phyloP scores from a whole-genome alignment of 2,329 filamentous ascomycete species.

The Tolypocladium pustulatum region DNA sequence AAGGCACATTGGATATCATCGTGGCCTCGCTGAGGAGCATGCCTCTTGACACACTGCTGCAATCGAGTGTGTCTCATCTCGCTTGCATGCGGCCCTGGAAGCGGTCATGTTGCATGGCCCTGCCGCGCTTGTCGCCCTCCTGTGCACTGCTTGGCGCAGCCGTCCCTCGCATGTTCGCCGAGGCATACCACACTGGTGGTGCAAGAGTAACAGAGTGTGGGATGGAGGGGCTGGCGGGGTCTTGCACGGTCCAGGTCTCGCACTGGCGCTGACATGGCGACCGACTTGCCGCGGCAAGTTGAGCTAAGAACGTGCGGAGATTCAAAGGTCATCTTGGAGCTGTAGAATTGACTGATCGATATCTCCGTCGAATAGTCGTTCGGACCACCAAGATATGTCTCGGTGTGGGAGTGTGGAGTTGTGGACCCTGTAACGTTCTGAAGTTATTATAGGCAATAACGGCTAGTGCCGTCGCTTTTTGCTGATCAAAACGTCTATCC shows the following conservation, averaged over 20 bases:
- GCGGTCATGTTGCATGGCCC: background rate
- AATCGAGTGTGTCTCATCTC: background rate
- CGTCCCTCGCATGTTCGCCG: background rate
- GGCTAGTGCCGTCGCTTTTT: background rate
- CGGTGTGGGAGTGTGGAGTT: background rate
- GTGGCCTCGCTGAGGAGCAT: background rate
- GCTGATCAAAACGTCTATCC: background rate
- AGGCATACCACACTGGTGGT: too few species aligned
- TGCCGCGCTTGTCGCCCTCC: background rate
- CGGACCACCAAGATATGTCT: background rate
- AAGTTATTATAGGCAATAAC: background rate
- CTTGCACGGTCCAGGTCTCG: background rate
- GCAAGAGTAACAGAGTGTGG: background rate
- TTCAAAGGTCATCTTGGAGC: background rate
- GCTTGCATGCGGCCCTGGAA: background rate
- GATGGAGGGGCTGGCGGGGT: background rate
- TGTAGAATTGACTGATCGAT: background rate
- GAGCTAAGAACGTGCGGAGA: background rate
- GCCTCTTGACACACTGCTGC: background rate
- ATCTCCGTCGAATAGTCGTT: background rate
- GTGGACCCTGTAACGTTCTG: background rate
- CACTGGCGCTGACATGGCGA: background rate
- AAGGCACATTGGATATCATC: background rate
- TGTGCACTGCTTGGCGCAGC: too few species aligned
- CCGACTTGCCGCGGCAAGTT: background rate